A percentile compares a stretch with the other conserved stretches of the same genome.
These are phyloP conservation scores for Fusarium sp. DNA, from an alignment of 2,329 filamentous ascomycete species.

Conservation along the genomic window DNA sequence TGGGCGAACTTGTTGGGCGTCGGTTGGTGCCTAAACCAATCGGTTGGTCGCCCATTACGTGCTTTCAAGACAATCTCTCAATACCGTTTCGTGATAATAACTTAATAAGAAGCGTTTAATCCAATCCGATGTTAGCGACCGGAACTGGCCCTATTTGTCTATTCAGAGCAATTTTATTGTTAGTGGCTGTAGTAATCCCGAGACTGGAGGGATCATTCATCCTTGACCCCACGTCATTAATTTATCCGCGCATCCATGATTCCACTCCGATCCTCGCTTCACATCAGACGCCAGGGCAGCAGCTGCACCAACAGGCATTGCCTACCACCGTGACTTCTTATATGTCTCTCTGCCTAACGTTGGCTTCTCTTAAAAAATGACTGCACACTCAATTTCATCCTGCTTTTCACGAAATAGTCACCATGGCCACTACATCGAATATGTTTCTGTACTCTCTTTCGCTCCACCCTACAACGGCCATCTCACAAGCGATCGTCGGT, in stretches of 20 bases:
- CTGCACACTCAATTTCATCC: accelerated
- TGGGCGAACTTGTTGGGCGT: background rate
- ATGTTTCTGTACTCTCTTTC: slow-evolving; percentile 99
- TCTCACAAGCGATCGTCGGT: slow-evolving; percentile 89
- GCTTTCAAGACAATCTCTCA: background rate
- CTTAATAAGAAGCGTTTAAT: background rate
- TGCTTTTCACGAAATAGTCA: background rate
- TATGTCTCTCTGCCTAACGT: no score
- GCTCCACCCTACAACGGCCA: slow-evolving; percentile 87
- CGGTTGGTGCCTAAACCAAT: background rate
- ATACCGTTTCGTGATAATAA: accelerated
- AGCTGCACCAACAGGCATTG: background rate
- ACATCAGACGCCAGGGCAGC: no score
- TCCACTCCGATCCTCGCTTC: no score
- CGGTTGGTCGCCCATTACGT: background rate
- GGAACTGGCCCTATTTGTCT: no score
- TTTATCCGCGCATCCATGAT: background rate
- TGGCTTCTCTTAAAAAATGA: no score
- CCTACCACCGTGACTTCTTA: no score
- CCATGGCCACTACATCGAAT: slow-evolving; percentile 95
- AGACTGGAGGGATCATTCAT: background rate
- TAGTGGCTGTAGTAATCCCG: background rate
- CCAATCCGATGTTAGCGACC: no score
- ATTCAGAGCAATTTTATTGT: no score
- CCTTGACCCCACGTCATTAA: background rate